Evolutionary conservation across 305 asterid genomes (phyloP).

Genomic region (Rubia occidens): DNA sequence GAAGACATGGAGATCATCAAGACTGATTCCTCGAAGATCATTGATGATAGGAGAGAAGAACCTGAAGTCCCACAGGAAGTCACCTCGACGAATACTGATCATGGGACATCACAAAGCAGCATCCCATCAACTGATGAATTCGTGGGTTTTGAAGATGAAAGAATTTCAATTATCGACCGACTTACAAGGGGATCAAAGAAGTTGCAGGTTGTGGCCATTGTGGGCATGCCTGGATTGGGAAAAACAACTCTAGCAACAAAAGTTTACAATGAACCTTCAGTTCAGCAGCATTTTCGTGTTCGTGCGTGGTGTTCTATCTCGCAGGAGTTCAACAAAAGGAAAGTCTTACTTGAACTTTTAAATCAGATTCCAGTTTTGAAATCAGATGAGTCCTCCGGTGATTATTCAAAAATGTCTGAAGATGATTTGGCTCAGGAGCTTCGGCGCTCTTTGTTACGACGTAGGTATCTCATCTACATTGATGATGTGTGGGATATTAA

Average conservation of each 20-base stretch:
- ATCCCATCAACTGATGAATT: neutral
- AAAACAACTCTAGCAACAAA: neutral
- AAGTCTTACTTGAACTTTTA: neutral
- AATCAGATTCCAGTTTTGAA: neutral
- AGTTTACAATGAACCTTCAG: neutral
- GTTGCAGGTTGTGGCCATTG: neutral
- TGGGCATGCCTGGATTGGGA: neutral
- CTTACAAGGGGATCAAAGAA: neutral
- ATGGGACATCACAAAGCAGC: neutral
- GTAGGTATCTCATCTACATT: neutral
- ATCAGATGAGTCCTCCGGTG: neutral
- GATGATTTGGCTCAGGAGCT: neutral
- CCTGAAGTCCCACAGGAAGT: too few species aligned
- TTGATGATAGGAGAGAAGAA: too few species aligned
- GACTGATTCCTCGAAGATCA: too few species aligned
- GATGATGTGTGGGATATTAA: neutral
- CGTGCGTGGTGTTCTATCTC: neutral
- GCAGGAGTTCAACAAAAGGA: neutral
- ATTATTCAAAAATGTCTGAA: neutral
- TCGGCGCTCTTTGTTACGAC: neutral
- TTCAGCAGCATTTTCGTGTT: neutral
- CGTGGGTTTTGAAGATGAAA: neutral
- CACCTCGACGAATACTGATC: neutral
- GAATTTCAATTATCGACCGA: neutral
- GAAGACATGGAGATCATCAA: too few species aligned